A percentile compares a stretch with the other conserved stretches of the same genome.
Conservation (phyloP, 73 alveolate genomes). For the Durusdinium trenchii region DNA sequence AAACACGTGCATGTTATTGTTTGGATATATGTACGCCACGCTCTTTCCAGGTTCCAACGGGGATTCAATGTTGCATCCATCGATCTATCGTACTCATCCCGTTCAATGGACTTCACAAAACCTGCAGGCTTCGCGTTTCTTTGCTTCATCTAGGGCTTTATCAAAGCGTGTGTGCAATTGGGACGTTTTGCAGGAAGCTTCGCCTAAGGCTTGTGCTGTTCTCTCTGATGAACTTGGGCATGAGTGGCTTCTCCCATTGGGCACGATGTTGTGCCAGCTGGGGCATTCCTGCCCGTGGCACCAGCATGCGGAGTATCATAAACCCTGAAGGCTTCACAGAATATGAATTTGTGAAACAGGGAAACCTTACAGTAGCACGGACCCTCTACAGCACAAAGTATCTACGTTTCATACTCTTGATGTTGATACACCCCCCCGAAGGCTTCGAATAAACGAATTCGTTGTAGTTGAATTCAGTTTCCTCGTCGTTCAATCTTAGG, state of each 20-base stretch:
- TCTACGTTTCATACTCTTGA: neutral
- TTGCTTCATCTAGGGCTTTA: neutral
- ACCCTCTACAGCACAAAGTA: neutral
- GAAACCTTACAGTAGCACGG: neutral
- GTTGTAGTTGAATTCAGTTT: neutral
- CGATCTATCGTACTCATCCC: neutral
- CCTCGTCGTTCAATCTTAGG: too few relatives aligned
- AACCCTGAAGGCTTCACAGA: neutral
- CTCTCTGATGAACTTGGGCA: neutral
- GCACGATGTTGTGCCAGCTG: neutral
- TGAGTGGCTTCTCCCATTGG: neutral
- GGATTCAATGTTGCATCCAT: neutral
- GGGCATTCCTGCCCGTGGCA: conserved; percentile 6
- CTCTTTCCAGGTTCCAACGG: neutral
- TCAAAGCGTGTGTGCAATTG: neutral
- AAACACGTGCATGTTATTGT: too few relatives aligned
- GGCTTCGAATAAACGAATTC: neutral
- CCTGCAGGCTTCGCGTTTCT: neutral
- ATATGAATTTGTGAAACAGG: neutral
- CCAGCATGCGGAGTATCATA: neutral
- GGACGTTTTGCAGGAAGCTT: neutral
- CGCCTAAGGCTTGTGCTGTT: neutral
- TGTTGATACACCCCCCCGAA: neutral
- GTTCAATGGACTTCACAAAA: conserved; percentile 8
- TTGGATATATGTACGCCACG: too few relatives aligned